These are phyloP conservation scores for Shiraia bambusicola DNA, from an alignment of 2,329 filamentous ascomycete species.

Conservation along the genomic window DNA sequence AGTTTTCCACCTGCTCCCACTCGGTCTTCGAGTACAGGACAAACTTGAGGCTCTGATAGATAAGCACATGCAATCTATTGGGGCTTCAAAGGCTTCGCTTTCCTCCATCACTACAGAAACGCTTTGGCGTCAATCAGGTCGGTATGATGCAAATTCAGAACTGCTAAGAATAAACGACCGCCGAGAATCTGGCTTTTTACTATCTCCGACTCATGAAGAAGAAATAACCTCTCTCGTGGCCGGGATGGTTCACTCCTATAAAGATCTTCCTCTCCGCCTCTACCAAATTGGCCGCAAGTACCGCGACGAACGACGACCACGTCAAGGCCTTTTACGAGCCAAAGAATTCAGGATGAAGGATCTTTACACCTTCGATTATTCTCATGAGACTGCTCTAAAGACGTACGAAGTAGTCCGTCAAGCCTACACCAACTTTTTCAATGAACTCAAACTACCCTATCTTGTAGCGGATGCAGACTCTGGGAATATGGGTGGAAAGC, in stretches of 20 bases:
- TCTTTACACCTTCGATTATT: conserved; percentile 89
- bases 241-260: conserved; percentile 74
- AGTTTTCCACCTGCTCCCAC: conserved; percentile 86
- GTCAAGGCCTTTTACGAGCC: conserved; percentile 82
- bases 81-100: conserved; percentile 77
- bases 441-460: conserved; percentile 80
- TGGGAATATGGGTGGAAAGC: conserved; percentile 89
- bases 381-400: conserved; percentile 65
- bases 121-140: conserved; percentile 81
- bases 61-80: conserved; percentile 80
- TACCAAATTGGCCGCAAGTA: conserved; percentile 97
- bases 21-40: conserved; percentile 82
- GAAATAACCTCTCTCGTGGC: conserved; percentile 86
- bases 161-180: conserved; percentile 80
- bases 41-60: conserved; percentile 87
- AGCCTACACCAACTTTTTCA: conserved; percentile 76
- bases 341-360: conserved; percentile 98
- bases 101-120: conserved; percentile 84
- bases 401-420: conserved; percentile 76
- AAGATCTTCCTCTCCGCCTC: conserved; percentile 78
- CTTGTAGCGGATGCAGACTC: conserved; percentile 87
- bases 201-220: conserved; percentile 94
- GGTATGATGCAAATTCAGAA: conserved; percentile 76
- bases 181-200: conserved; percentile 70
- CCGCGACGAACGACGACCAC: conserved; percentile 84